Conservation (phyloP, 2,329 filamentous ascomycete species). For the Pseudofabraea citricarpa region DNA sequence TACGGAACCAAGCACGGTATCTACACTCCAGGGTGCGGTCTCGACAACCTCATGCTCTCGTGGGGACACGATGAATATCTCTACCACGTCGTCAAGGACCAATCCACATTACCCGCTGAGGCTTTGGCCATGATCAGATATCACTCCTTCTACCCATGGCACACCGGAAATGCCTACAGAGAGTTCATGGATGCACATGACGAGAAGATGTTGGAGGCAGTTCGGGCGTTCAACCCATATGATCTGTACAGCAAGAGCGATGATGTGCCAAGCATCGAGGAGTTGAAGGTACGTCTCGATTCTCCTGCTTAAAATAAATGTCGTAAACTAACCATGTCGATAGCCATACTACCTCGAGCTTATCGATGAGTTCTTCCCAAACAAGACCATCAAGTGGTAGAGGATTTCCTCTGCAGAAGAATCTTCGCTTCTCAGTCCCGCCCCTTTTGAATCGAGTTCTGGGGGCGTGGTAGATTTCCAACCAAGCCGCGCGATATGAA, state of each 20-base stretch:
- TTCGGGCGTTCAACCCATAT: constrained; percentile 85
- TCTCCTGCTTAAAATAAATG: not conserved
- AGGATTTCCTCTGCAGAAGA: not conserved
- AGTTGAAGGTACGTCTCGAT: constrained; percentile 58
- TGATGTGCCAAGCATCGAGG: constrained; percentile 67
- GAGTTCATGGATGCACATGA: constrained; percentile 84
- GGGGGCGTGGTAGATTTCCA: too few species aligned
- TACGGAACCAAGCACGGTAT: constrained; percentile 77
- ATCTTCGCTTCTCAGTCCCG: too few species aligned
- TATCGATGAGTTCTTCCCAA: constrained; percentile 70
- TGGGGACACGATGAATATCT: constrained; percentile 90
- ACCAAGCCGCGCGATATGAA: too few species aligned
- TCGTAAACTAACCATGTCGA: constrained; percentile 5
- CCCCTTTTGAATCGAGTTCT: too few species aligned
- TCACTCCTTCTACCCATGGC: constrained; percentile 92
- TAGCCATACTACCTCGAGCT: constrained; percentile 69
- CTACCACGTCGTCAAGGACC: constrained; percentile 81
- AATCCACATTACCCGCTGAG: constrained; percentile 73
- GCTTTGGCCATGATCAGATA: constrained; percentile 88
- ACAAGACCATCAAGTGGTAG: constrained; percentile 66
- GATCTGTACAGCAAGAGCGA: constrained; percentile 92
- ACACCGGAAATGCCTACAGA: constrained; percentile 72
- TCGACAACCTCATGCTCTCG: constrained; percentile 83
- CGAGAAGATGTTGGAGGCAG: constrained; percentile 71
- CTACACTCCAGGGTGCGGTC: constrained; percentile 71